phyloP scores from a whole-genome alignment of 2,329 filamentous ascomycete species.

The Microsporum audouinii region DNA sequence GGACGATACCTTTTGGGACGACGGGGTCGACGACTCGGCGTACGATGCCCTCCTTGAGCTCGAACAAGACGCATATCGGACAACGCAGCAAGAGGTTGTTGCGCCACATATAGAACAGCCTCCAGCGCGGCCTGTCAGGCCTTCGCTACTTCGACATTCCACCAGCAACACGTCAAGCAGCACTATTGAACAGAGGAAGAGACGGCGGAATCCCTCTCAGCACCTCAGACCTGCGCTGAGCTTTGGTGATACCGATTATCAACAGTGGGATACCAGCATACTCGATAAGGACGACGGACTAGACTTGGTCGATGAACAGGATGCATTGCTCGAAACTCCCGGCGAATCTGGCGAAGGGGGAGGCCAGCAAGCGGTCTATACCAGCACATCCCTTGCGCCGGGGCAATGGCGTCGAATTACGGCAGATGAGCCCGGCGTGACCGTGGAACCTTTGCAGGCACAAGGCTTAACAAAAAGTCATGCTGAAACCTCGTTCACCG shows the following conservation, averaged over 20 bases:
- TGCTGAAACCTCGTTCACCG: not conserved
- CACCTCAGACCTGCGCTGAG: slow-evolving; percentile 23
- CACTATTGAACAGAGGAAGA: not conserved
- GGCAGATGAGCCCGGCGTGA: not conserved
- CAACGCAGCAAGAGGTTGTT: slow-evolving; percentile 27
- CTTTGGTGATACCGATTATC: slow-evolving; percentile 32
- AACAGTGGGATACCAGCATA: not conserved
- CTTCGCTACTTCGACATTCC: slow-evolving; percentile 3
- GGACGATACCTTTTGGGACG: slow-evolving; percentile 39
- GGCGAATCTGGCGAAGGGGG: not conserved
- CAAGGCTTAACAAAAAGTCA: not conserved
- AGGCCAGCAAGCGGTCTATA: not conserved
- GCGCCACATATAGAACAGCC: not conserved
- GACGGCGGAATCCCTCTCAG: slow-evolving; percentile 8
- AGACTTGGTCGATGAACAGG: slow-evolving; percentile 1
- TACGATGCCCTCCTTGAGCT: slow-evolving; percentile 33
- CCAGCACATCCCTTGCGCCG: not conserved
- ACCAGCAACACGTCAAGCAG: slow-evolving; percentile 4
- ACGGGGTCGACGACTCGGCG: slow-evolving; percentile 36
- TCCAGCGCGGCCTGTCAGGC: not conserved
- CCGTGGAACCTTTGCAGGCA: not conserved
- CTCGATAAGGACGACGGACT: slow-evolving; percentile 1
- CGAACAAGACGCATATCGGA: slow-evolving; percentile 35
- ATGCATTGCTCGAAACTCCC: not conserved
- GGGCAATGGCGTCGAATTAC: slow-evolving; percentile 3